Percentiles rank a stretch among this genome's conserved stretches.
Evolutionary conservation across 2,329 filamentous ascomycete genomes (phyloP).

Genomic region (Cladophialophora immunda): DNA sequence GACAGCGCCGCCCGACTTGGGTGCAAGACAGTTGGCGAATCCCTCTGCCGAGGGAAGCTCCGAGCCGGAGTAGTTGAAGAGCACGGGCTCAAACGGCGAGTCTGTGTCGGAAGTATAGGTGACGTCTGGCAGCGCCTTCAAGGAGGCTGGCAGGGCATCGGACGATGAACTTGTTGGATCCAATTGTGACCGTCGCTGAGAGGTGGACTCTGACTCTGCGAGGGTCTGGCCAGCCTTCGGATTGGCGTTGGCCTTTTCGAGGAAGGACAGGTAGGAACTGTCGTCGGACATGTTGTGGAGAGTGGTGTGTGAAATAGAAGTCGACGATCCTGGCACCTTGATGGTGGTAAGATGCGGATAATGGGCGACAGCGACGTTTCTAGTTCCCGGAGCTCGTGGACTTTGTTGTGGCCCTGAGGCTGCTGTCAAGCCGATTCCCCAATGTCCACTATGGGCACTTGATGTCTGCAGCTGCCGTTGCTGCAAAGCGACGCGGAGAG

Average conservation of each 20-base stretch:
- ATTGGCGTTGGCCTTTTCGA: constrained; percentile 86
- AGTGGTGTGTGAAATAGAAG: background rate
- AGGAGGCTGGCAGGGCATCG: constrained; percentile 51
- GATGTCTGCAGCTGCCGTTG: background rate
- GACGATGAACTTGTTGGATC: constrained; percentile 35
- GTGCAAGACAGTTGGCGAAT: constrained; percentile 72
- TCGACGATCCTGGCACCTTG: background rate
- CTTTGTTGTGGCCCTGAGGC: background rate
- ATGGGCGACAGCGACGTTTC: background rate
- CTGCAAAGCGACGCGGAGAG: background rate
- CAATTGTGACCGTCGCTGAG: constrained; percentile 31
- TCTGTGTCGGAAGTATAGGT: constrained; percentile 74
- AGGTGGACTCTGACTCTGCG: constrained; percentile 35
- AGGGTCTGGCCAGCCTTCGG: constrained; percentile 46
- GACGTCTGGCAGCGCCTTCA: constrained; percentile 68
- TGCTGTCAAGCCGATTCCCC: background rate
- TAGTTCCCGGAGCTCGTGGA: background rate
- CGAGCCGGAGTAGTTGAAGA: constrained; percentile 66
- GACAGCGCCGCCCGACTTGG: constrained; percentile 59
- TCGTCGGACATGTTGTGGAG: constrained; percentile 66
- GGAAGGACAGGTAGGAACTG: constrained; percentile 82
- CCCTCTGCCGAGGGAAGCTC: constrained; percentile 61
- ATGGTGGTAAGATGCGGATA: background rate
- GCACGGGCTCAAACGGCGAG: constrained; percentile 83
- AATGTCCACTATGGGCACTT: background rate